Base-by-base conservation (phyloP, 2,329 filamentous ascomycete genomes). In the Didymella keratinophila region DNA sequence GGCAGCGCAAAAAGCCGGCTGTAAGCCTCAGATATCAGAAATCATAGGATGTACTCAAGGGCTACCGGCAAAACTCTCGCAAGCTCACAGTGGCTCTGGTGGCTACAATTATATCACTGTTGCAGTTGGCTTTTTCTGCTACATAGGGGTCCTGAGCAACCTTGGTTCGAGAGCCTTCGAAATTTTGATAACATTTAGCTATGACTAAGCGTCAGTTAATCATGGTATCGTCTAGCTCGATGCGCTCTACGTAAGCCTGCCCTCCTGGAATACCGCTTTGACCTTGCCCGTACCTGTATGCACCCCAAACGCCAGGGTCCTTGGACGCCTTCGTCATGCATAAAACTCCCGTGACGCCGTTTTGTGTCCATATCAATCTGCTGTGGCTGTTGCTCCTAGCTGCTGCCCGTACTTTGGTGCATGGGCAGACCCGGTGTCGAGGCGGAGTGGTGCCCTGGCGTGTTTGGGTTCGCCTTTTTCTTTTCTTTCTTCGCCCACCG, bases 401-500 rank as follows among this genome's bases (percentile, higher is more conserved):
- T 74, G 39, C 71, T 74, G 43, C 66, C 67, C 3, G 72, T 73
- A 46, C 72, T 74, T 28, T 65, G 65, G 27, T 73, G 71, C 69
- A 72, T 70, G 7, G 65, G 63, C 27, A 71, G 61, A 8, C 62
- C 52, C 21, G 70, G 65, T 3, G 70, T 68, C 9, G 51, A 54
- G 0, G 56, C 28, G 69, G 70, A 44, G 63, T 64, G 51, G 53
- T 64, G 23, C 28, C 54, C 65, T 10, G 60, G 62, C 30, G 67
- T 65, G 20, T 56, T 65, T 4, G 58, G 21, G 37, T 46, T 60
- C 28, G 78, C 74, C 52, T 78, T 81, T 69, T 92, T 94, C 82
- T 95, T 95, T 73, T 95, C 91, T 73, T 91, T 93, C 71, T 86
- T 86, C 3, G 84, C 83, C 84, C 84, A 86, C 43, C 84, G 81